phyloP scores from a whole-genome alignment of 306 rosid genomes.

The Rosa persica region DNA sequence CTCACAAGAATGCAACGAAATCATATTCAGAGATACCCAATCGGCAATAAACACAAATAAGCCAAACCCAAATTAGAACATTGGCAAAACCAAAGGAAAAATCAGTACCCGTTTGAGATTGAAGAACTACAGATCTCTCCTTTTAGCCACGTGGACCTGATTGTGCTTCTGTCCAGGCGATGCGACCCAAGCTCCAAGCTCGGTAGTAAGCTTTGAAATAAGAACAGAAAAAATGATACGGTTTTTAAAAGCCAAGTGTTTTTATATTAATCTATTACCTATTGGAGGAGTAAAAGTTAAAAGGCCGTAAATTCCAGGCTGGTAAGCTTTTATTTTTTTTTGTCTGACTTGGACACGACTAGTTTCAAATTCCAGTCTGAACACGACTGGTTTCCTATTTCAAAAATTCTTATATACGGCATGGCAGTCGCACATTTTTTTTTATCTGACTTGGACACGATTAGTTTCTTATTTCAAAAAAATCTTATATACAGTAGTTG shows the following conservation, averaged over 20 bases:
- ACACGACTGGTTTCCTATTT: too few species aligned
- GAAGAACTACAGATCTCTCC: not conserved
- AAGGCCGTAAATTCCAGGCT: not conserved
- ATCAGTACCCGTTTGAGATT: too few species aligned
- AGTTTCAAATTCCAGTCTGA: too few species aligned
- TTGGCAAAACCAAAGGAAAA: not conserved
- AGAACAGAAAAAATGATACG: not conserved
- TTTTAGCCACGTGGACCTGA: constrained; percentile 11
- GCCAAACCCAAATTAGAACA: constrained; percentile 1
- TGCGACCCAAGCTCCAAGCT: not conserved
- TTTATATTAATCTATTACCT: not conserved
- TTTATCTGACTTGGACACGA: too few species aligned
- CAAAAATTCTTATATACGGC: too few species aligned
- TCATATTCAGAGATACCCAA: not conserved
- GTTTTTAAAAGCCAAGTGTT: not conserved
- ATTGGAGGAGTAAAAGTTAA: not conserved
- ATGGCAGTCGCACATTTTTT: too few species aligned
- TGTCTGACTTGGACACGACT: too few species aligned
- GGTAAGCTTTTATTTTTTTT: too few species aligned
- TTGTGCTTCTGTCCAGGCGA: not conserved
- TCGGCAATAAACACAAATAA: not conserved
- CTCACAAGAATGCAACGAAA: not conserved
- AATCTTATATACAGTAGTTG: too few species aligned
- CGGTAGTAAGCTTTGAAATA: not conserved
- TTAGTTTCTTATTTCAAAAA: too few species aligned